phyloP scores from a whole-genome alignment of 768 basidiomycete species.

The Pulveroboletus sp. region DNA sequence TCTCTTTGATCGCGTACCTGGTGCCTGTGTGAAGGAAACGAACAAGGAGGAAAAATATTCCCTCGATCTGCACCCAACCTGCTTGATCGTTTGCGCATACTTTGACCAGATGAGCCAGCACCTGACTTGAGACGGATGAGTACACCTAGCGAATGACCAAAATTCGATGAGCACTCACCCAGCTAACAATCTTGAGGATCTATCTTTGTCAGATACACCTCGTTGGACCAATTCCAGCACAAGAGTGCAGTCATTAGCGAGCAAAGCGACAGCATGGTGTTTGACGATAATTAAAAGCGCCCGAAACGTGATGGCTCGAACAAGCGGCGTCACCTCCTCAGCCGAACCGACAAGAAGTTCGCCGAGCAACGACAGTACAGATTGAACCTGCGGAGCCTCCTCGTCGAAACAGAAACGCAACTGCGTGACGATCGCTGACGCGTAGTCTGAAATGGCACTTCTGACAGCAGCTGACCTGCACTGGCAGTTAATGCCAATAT shows the following conservation, averaged over 20 bases:
- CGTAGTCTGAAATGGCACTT: conserved; percentile 22
- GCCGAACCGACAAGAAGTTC: conserved; percentile 42
- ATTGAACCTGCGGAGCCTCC: conserved; percentile 24
- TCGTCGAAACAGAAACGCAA: conserved; percentile 6
- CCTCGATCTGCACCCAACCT: conserved; percentile 34
- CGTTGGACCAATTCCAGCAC: conserved; percentile 38
- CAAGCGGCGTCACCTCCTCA: conserved; percentile 41
- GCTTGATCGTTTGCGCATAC: conserved; percentile 35
- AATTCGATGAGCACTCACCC: conserved; percentile 45
- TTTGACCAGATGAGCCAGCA: conserved; percentile 44
- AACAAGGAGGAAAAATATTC: conserved; percentile 43
- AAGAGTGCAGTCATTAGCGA: conserved; percentile 29
- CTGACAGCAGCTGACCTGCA: conserved; percentile 17
- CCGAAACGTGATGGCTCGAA: conserved; percentile 42
- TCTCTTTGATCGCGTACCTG: conserved; percentile 54
- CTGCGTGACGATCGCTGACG: conserved; percentile 11
- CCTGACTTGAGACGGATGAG: conserved; percentile 32
- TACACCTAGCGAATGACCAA: not conserved
- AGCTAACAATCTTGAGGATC: conserved; percentile 59
- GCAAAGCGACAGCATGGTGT: conserved; percentile 35
- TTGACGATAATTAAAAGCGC: conserved; percentile 39
- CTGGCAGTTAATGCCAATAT: conserved; percentile 4
- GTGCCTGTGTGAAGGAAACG: conserved; percentile 40
- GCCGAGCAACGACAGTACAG: conserved; percentile 32
- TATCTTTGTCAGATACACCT: conserved; percentile 50